Base-by-base conservation (phyloP, 768 basidiomycete species). In the Clitopilus passeckerianus region DNA sequence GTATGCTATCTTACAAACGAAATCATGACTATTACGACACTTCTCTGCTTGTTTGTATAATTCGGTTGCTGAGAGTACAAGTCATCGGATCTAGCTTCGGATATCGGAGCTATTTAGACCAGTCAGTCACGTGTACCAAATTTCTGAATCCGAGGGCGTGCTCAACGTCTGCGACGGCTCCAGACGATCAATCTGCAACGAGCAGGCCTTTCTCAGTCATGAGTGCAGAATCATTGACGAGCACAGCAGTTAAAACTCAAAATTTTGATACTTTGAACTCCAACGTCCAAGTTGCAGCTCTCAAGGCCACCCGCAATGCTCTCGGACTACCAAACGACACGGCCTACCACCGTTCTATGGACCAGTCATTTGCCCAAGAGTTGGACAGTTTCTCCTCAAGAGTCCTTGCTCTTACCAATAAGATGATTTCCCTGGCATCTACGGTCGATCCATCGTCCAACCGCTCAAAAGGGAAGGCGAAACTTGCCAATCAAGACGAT, bases 281-380 rank as follows among this genome's bases (percentile, higher is more conserved):
- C 10, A 66, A 77, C 30, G 70, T 92, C 5, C 91, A 92, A 67
- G 72, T 73, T 0, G 72, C 80, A 9, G 87, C 86, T 0, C 78
- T 92, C 12, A 79, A 80, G 50, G 78, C 87, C 7, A 91, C 89
- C 2, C 80, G 84, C 57, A 74, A 79, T 54, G 82, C 90, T 0
- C 82, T 82, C 1, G 74, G 75, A 1, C 75, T 93, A 2, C 89
- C 93, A 2, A 62, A 76, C 14, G 95, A 98, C 74, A 77, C 98
- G 59, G 74, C 79, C n/a, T 98, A 95, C 71, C 92, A 97, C 72
- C 88, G 92, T 22, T 91, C 95, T 1, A 83, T 98, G 62, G 89
- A 95, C 70, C 72, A 82, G 4, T 76, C 73, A 1, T 79, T 97
- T 57, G 89, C 87, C 1, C 76, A 77, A 57, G 83, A 86, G 43